Base-by-base conservation (phyloP, 768 basidiomycete species). In the Hemileccinum rubropunctum region DNA sequence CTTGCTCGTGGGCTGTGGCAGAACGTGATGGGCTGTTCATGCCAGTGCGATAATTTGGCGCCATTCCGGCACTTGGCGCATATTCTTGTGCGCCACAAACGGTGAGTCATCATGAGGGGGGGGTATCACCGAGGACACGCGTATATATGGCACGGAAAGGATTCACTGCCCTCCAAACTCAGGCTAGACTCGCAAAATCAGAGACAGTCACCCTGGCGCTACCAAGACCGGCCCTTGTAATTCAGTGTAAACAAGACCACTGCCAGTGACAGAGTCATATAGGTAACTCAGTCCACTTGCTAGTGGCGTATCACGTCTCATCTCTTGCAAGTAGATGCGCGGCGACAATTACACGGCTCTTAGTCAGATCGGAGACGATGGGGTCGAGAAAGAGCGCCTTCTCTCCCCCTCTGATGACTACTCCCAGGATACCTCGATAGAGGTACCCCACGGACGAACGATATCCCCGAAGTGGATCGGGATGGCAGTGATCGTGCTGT, bases 401-500 rank as follows among this genome's bases (percentile, higher is more conserved):
- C 50, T 60, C 27, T 44, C 50, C 18, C 21, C 17, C 30, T 41
- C 48, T 3, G 54, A 54, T 11, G 47, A n/a, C 17, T 35, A 30
- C 49, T 18, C 40, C 11, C 36, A 30, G 15, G 33, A 43, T 4
- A 41, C 39, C 26, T 46, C 49, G 33, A 8, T 45, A 34, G 54
- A 46, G 48, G 50, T 45, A 8, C 47, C 48, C 32, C 47, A 28
- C 38, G 33, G 13, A 12, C 28, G 39, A 9, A 33, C 37, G 3
- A 34, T 42, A 35, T 42, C 51, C 21, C 40, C 45, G 32, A 48
- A 17, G n/a, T 58, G 40, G 52, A 47, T 62, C 27, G 50, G 39
- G 17, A 35, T 54, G 41, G 62, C 53, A 43, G 48, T 60, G 43
- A 45, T 66, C 35, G 21, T 52, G 32, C 48, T 66, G 42, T 46